Evolutionary conservation across 306 rosid species (phyloP).

Genomic region (Malus orientalis): DNA sequence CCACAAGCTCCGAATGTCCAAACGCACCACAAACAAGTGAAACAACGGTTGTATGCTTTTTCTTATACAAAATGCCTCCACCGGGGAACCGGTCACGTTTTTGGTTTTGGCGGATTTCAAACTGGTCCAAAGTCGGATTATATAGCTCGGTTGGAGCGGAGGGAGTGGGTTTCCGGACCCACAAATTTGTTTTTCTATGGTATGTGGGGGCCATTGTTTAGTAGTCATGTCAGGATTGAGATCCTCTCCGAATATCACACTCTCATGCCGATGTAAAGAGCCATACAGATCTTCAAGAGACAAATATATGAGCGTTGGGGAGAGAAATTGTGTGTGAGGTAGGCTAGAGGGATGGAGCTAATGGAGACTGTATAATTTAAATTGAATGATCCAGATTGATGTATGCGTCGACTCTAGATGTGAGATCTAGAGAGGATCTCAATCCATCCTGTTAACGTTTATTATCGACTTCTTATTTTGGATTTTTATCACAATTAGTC

Average conservation of each 20-base stretch:
- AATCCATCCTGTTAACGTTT: no score
- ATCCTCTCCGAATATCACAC: no score
- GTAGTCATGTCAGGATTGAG: neutral
- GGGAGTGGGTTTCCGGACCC: constrained; percentile 33
- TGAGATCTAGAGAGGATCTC: no score
- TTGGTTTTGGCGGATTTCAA: constrained; percentile 16
- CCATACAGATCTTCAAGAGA: no score
- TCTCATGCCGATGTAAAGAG: fast-evolving
- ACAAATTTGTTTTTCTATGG: constrained; percentile 2
- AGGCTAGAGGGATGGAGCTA: no score
- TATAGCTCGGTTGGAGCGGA: constrained; percentile 2
- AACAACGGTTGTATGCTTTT: neutral
- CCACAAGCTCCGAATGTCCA: neutral
- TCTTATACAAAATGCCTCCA: constrained; percentile 14
- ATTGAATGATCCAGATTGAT: no score
- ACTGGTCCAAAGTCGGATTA: constrained; percentile 16
- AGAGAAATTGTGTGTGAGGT: no score
- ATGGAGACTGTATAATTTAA: no score
- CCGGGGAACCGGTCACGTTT: constrained; percentile 13
- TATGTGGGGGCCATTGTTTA: neutral
- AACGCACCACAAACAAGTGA: neutral
- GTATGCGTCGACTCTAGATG: no score
- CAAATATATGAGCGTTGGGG: no score
- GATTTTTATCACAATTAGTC: no score
- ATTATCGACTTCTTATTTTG: no score